Evolutionary conservation across 2,329 filamentous ascomycete genomes (phyloP).

Genomic region (Claviceps lovelessii): DNA sequence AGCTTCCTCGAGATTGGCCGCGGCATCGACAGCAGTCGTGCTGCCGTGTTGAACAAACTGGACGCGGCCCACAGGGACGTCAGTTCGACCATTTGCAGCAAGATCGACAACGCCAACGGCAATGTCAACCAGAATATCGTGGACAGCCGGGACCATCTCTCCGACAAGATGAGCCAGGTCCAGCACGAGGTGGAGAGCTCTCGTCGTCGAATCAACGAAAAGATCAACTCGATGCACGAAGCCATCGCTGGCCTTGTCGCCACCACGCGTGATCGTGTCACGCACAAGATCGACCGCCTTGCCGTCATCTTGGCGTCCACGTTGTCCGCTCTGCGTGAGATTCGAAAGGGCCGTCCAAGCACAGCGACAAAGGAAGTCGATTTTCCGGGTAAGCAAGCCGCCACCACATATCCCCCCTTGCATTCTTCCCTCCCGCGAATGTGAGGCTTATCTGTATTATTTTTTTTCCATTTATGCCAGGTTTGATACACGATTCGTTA

Average conservation of each 20-base stretch:
- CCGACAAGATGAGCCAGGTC: neutral
- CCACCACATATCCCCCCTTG: neutral
- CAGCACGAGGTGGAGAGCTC: conserved; percentile 1
- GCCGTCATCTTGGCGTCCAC: neutral
- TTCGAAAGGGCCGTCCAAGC: neutral
- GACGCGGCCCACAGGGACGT: neutral
- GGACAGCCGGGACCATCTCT: neutral
- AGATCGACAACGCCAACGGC: conserved; percentile 1
- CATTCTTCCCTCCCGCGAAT: neutral
- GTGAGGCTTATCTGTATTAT: neutral
- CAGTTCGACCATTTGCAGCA: neutral
- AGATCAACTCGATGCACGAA: conserved; percentile 1
- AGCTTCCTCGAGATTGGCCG: neutral
- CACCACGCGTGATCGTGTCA: neutral
- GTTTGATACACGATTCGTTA: neutral
- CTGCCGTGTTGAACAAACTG: neutral
- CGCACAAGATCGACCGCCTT: neutral
- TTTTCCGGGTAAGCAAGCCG: neutral
- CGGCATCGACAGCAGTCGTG: neutral
- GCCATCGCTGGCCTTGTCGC: conserved; percentile 1
- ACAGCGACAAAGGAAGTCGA: neutral
- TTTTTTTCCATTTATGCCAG: neutral
- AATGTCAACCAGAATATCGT: neutral
- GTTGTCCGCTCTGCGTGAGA: neutral
- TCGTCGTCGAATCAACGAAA: conserved; percentile 2